Conservation (phyloP, 2,329 filamentous ascomycete species). For the Pseudogymnoascus sp. region DNA sequence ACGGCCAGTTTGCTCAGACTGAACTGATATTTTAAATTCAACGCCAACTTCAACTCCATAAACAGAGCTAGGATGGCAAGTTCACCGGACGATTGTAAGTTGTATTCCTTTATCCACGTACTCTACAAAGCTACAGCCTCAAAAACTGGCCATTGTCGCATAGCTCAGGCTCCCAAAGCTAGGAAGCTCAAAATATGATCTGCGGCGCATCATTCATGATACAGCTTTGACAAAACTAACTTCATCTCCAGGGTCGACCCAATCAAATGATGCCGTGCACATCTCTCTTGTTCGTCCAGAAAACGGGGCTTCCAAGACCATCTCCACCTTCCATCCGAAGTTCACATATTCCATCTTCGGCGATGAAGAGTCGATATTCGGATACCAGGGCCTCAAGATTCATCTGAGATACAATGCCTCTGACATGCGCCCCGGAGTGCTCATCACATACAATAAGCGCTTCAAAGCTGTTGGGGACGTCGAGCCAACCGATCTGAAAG, state of each 20-base stretch:
- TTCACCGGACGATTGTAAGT: neutral
- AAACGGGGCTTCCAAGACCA: conserved; percentile 42
- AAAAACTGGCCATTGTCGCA: neutral
- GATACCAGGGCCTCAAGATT: conserved; percentile 75
- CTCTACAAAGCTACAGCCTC: neutral
- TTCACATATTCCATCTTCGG: conserved; percentile 92
- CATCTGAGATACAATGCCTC: conserved; percentile 57
- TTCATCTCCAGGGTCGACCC: neutral
- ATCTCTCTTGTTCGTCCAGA: conserved; percentile 50
- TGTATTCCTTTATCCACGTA: neutral
- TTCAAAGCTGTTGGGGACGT: conserved; percentile 60
- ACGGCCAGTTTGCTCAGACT: neutral
- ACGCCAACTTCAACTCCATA: neutral
- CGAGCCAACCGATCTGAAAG: conserved; percentile 59
- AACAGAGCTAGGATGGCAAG: neutral
- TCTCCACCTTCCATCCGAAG: conserved; percentile 68
- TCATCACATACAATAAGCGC: conserved; percentile 62
- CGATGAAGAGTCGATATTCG: conserved; percentile 85
- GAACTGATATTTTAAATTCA: neutral
- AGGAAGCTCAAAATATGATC: neutral
- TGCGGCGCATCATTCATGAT: neutral
- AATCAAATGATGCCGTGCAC: conserved; percentile 19
- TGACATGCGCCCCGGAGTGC: conserved; percentile 71
- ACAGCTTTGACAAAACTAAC: neutral
- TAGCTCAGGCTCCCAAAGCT: neutral